A percentile compares a stretch with the other conserved stretches of the same genome.
phyloP scores from a whole-genome alignment of 106 monocot species.

The Apostasia shenzhenica region DNA sequence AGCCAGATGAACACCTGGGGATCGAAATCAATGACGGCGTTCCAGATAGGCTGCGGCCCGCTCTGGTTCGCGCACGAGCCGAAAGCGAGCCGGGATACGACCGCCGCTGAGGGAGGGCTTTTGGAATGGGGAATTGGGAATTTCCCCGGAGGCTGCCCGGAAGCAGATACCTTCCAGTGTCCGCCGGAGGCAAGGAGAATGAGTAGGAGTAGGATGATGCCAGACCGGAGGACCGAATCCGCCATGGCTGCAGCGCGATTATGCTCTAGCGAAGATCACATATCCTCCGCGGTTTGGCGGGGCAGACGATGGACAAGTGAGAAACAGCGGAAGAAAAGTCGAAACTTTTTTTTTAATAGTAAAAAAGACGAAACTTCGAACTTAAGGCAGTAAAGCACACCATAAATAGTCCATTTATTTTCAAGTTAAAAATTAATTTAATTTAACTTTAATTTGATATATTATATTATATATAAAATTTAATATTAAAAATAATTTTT shows the following conservation, averaged over 20 bases:
- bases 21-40: conserved; percentile 58
- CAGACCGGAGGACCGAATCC: background rate
- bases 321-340: too few species aligned
- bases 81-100: conserved; percentile 71
- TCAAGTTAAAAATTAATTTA: too few species aligned
- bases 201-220: background rate
- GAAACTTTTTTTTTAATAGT: too few species aligned
- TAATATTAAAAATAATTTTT: too few species aligned
- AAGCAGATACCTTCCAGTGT: background rate
- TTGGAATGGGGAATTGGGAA: background rate
- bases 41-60: conserved; percentile 75
- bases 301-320: too few species aligned
- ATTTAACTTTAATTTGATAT: too few species aligned
- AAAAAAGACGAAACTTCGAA: too few species aligned
- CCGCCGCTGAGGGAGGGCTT: background rate
- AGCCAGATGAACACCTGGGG: conserved; percentile 81
- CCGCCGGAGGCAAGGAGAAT: background rate
- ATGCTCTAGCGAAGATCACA: background rate
- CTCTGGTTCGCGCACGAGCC: conserved; percentile 79
- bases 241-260: background rate
- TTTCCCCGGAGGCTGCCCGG: background rate
- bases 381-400: too few species aligned
- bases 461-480: too few species aligned
- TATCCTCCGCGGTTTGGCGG: too few species aligned
- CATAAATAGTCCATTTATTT: too few species aligned